Evolutionary conservation across 352 stramenopile species (phyloP), one percentile per base, ranked within the genome.

Genomic region (Globisporangium splendens): DNA sequence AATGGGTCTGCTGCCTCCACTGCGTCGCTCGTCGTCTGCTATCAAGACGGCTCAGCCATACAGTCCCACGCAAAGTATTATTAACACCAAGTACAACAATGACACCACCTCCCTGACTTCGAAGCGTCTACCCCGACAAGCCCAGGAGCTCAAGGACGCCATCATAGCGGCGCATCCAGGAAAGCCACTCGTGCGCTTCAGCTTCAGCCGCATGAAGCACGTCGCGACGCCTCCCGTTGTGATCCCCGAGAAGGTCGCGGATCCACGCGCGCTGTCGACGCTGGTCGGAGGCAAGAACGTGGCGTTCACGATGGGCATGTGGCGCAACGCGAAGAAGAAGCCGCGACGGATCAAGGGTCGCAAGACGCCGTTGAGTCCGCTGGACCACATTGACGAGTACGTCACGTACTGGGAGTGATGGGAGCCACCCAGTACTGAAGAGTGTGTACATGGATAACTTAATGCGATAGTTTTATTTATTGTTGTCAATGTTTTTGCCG

Each of bases 101-200:
- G 39, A 44, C 39, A 53, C 48, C 3, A 53, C 22, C 28, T 31
- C 24, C 24, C 24, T 31, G 2, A 31, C 24, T 5, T 6, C 24
- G 2, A 35, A 10, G 7, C 5, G 28, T 35, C 28, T 11, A 12
- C 24, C 8, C 20, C 31, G 39, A 57, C 39, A 61, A 39, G 24
- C 49, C 35, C 51, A 61, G 31, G 35, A 65, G 47, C 50, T 64
- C 43, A 64, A 64, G 13, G 31, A 18, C 20, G 13, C 38, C 18
- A 60, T 64, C 21, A 7, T 61, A 13, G 22, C 22, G 10, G n/a
- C 38, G 28, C 50, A 60, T 24, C 24, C 22, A 18, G 20, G 18
- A 24, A 41, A 33, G 24, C 31, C n/a, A 38, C 49, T 61, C 13
- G 54, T 61, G 46, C 49, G 51, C 22, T 62, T 65, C 20, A 54